phyloP scores from a whole-genome alignment of 495 filamentous ascomycete species.

The Aspergillus bertholletiae region DNA sequence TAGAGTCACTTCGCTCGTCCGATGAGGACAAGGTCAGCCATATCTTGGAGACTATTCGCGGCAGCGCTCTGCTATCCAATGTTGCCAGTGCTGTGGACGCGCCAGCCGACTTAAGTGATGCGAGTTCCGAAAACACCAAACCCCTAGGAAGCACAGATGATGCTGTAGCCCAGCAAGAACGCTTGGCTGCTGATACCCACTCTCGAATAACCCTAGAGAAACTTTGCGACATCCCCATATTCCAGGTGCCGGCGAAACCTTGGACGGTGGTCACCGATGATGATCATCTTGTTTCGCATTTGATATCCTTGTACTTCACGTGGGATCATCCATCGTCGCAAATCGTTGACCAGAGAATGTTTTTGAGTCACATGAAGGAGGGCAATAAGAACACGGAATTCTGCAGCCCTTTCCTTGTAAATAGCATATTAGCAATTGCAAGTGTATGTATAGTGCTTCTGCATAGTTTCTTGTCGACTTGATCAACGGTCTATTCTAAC shows the following conservation, averaged over 20 bases:
- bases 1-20: conserved; percentile 25
- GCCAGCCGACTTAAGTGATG: conserved; percentile 16
- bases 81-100: conserved; percentile 23
- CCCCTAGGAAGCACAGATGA: conserved; percentile 14
- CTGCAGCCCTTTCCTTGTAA: conserved; percentile 37
- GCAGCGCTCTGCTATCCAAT: conserved; percentile 18
- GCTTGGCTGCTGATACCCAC: conserved; percentile 12
- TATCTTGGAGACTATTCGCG: conserved; percentile 26
- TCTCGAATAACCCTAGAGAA: conserved; percentile 33
- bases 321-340: conserved; percentile 41
- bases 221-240: conserved; percentile 34
- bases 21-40: conserved; percentile 20
- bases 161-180: conserved; percentile 5
- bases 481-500: conserved; percentile 4
- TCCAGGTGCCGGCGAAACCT: conserved; percentile 28
- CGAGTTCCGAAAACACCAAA: conserved; percentile 9
- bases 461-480: neutral
- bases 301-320: conserved; percentile 28
- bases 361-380: conserved; percentile 29
- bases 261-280: conserved; percentile 24
- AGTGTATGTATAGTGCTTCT: conserved; percentile 25
- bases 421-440: conserved; percentile 38
- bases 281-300: conserved; percentile 22
- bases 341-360: conserved; percentile 31
- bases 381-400: conserved; percentile 23